Evolutionary conservation across 2,329 filamentous ascomycete species (phyloP).

Genomic region (Cladobotryum protrusum): DNA sequence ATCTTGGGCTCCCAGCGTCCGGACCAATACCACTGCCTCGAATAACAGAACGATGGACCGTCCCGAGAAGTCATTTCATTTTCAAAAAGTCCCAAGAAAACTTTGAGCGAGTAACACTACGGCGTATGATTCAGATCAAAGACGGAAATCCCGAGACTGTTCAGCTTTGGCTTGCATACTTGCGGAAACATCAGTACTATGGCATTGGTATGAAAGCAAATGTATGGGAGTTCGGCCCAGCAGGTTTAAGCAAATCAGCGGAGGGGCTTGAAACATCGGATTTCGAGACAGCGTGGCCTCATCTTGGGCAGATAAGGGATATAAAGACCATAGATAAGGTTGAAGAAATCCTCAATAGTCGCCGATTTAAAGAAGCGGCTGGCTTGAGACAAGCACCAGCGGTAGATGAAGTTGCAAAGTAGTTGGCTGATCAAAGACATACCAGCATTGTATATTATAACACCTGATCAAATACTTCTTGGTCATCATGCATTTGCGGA

Average conservation of each 20-base stretch:
- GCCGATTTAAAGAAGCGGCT: conserved; percentile 38
- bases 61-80: conserved; percentile 82
- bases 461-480: no score
- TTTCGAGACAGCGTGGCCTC: conserved; percentile 48
- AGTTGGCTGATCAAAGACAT: not conserved
- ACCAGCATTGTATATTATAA: no score
- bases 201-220: conserved; percentile 99
- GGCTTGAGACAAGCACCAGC: conserved; percentile 21
- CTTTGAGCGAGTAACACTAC: conserved; percentile 84
- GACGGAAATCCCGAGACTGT: conserved; percentile 87
- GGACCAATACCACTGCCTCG: conserved; percentile 82
- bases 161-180: conserved; percentile 84
- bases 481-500: no score
- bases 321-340: conserved; percentile 48
- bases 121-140: conserved; percentile 83
- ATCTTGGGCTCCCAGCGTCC: conserved; percentile 75
- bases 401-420: not conserved
- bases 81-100: conserved; percentile 98
- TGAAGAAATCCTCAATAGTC: conserved; percentile 49
- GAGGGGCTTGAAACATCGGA: conserved; percentile 17
- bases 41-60: conserved; percentile 89
- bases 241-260: conserved; percentile 36
- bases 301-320: conserved; percentile 48
- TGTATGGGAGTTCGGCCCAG: conserved; percentile 76
- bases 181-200: conserved; percentile 87